Evolutionary conservation across 2,329 filamentous ascomycete genomes (phyloP), one percentile per base, ranked within the genome.

Genomic region (Fusarium sp.): DNA sequence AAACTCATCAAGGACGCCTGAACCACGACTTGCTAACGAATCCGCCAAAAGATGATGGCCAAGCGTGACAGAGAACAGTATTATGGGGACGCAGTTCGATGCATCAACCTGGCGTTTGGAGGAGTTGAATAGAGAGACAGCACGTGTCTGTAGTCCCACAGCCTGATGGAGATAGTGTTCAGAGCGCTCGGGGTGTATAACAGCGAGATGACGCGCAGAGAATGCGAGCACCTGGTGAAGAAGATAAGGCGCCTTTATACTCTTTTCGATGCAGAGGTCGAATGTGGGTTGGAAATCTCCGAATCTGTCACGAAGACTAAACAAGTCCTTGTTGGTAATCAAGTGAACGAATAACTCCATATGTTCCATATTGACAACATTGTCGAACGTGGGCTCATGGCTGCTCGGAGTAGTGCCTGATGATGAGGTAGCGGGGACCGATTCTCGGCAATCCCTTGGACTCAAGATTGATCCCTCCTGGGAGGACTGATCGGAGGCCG

Each of bases 31-130:
- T 4, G 32, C 19, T 2, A 71, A 32, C 0, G 67, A 56, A 2
- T 71, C 69, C 1, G 48, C 59, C 0, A 71, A 46, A 2, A 70
- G 39, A 1, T 71, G 68, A 8, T 65, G 59, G 0, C 66, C 63
- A 1, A 71, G 56, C 0, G 48, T 24, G 0, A 64, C 45, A 0
- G 66, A 70, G 15, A 71, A 71, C 1, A 71, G 40, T 2, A 71
- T 42, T 0, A 71, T 50, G 2, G 54, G 23, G 0, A 71, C 52
- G 19, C 63, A 71, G 0, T 70, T 71, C 0, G 63, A 52, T 0
- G 30, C 21, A 12, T 66, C 28, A 0, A 67, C 64, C 1, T 56
- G n/a, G 0, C 49, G 39, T 0, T 6, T 45, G 0, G 34, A 51
- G 1, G 45, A 34, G 7, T 71, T 70, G 8, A 71, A 71, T 7